Percentiles rank a stretch among this genome's conserved stretches.
These are phyloP conservation scores for Chalara sp. DNA, from an alignment of 2,329 filamentous ascomycete genomes.

Conservation along the genomic window DNA sequence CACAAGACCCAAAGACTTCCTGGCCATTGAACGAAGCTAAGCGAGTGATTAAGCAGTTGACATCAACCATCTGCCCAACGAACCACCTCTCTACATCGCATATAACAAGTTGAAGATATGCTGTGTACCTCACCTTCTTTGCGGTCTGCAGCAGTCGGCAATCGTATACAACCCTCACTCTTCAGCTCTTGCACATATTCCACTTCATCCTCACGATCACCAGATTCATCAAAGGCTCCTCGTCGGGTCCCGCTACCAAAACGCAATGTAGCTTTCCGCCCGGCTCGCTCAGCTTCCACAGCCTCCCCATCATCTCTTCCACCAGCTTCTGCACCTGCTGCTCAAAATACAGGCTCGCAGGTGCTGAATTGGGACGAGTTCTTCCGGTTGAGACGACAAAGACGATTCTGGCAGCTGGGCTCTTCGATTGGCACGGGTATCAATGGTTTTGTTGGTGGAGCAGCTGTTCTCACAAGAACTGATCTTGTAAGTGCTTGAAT, in stretches of 20 bases:
- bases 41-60: too few relatives aligned
- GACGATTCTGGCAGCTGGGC: slow-evolving; percentile 74
- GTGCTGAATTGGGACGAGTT: slow-evolving; percentile 80
- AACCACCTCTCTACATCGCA: too few relatives aligned
- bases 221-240: slow-evolving; percentile 9
- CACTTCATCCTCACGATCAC: slow-evolving; percentile 14
- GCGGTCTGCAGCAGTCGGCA: slow-evolving; percentile 24
- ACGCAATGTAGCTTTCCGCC: slow-evolving; percentile 22
- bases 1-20: too few relatives aligned
- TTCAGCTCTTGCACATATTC: slow-evolving; percentile 20
- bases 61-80: too few relatives aligned
- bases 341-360: slow-evolving; percentile 7
- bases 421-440: slow-evolving; percentile 65
- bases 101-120: slow-evolving; percentile 9
- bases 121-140: slow-evolving; percentile 23
- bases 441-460: slow-evolving; percentile 54
- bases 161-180: slow-evolving; percentile 23
- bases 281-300: slow-evolving; percentile 15
- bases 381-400: slow-evolving; percentile 81
- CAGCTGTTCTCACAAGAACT: slow-evolving; percentile 60
- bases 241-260: slow-evolving; percentile 19
- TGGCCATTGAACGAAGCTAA: too few relatives aligned
- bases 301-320: slow-evolving; percentile 8
- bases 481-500: slow-evolving; percentile 41
- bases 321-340: slow-evolving; percentile 3